phyloP scores from a whole-genome alignment of 495 filamentous ascomycete genomes.

The Podospora anserina region DNA sequence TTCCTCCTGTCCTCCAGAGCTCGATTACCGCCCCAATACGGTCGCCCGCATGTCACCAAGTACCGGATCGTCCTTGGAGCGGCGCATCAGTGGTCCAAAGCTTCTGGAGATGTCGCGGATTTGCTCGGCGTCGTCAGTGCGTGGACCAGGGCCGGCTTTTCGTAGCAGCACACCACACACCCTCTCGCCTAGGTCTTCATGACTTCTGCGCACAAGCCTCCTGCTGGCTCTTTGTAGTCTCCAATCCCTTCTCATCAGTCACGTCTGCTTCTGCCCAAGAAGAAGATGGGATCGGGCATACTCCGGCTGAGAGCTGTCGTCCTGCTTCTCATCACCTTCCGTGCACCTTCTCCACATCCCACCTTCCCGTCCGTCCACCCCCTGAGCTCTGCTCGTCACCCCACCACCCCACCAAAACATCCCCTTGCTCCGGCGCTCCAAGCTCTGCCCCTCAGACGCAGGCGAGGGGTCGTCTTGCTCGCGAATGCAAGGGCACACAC shows the following conservation, averaged over 20 bases:
- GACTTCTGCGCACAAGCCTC: background rate
- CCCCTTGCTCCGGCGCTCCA: slow-evolving; percentile 12
- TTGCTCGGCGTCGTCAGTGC: slow-evolving; percentile 30
- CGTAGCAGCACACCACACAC: background rate
- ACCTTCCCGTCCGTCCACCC: slow-evolving; percentile 10
- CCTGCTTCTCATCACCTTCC: slow-evolving; percentile 8
- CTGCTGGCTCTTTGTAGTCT: slow-evolving; percentile 11
- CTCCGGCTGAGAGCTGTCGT: slow-evolving; percentile 10
- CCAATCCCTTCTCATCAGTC: slow-evolving; percentile 2
- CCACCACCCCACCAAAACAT: slow-evolving; percentile 18
- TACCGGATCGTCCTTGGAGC: slow-evolving; percentile 22
- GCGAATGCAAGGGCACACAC: slow-evolving; percentile 29
- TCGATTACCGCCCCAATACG: slow-evolving; percentile 14
- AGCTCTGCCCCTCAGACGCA: slow-evolving; percentile 14
- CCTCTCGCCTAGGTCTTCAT: no score
- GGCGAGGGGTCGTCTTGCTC: slow-evolving; percentile 21
- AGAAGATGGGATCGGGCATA: slow-evolving; percentile 14
- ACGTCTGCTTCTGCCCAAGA: slow-evolving; percentile 5
- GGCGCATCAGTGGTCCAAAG: slow-evolving; percentile 3
- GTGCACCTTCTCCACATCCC: slow-evolving; percentile 10
- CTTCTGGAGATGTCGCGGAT: slow-evolving; percentile 12
- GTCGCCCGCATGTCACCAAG: slow-evolving; percentile 14
- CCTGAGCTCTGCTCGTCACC: slow-evolving; percentile 11
- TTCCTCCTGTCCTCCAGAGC: slow-evolving; percentile 4
- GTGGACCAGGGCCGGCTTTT: slow-evolving; percentile 13